Percentiles rank a stretch among this genome's conserved stretches.
These are phyloP conservation scores for Cupressus sempervirens DNA, from an alignment of 75 land plant species.

Conservation along the genomic window DNA sequence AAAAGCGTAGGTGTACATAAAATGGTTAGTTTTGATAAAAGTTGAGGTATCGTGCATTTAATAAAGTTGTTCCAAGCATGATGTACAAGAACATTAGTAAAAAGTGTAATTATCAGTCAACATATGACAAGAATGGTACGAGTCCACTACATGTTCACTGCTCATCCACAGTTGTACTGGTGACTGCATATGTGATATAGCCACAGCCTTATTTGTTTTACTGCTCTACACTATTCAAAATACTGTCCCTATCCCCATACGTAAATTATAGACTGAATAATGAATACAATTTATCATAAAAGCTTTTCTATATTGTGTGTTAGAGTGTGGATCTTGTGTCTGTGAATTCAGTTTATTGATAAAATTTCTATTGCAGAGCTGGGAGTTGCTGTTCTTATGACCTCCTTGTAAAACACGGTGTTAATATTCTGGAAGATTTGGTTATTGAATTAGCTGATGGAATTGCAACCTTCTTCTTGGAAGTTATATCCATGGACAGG, in stretches of 20 bases:
- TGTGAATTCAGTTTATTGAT: background rate
- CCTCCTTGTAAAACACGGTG: constrained; percentile 34
- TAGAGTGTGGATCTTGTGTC: background rate
- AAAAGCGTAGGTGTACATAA: background rate
- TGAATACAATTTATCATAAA: background rate
- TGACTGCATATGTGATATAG: background rate
- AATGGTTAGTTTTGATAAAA: background rate
- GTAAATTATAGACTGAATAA: background rate
- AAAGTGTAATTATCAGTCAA: background rate
- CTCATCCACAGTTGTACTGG: background rate
- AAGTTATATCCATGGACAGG: constrained; percentile 62
- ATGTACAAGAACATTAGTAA: background rate
- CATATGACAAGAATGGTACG: background rate
- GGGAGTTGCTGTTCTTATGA: constrained; percentile 39
- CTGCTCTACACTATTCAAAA: background rate
- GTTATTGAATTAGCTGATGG: constrained; percentile 82
- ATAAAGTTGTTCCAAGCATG: background rate
- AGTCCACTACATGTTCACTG: background rate
- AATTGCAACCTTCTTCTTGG: constrained; percentile 63
- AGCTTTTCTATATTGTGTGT: background rate
- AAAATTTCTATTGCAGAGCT: constrained; percentile 30
- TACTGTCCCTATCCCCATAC: background rate
- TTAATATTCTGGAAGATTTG: constrained; percentile 79
- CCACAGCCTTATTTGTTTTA: background rate
- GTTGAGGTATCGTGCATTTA: background rate